phyloP scores from a whole-genome alignment of 257 asterid genomes.

The Solanum appendiculatum region DNA sequence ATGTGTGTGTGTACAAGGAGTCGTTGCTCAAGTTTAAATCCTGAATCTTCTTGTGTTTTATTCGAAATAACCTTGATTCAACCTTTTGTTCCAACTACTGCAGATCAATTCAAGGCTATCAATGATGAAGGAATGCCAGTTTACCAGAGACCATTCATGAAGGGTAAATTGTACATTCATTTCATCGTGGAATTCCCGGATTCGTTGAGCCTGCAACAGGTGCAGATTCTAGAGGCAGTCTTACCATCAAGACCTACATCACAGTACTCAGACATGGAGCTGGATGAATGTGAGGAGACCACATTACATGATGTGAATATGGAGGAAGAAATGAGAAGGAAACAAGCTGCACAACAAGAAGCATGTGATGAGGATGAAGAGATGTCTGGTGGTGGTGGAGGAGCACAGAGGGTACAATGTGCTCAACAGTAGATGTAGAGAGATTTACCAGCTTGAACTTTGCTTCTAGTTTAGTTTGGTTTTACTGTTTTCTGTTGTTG shows the following conservation, averaged over 20 bases:
- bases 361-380: constrained; percentile 70
- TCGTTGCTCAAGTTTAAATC: not conserved
- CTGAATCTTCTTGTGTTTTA: not conserved
- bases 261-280: constrained; percentile 52
- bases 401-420: constrained; percentile 68
- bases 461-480: not conserved
- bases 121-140: constrained; percentile 73
- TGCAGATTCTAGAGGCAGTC: constrained; percentile 22
- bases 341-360: constrained; percentile 45
- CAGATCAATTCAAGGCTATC: constrained; percentile 54
- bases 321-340: constrained; percentile 66
- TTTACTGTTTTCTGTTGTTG: not conserved
- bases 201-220: constrained; percentile 36
- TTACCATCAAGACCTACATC: constrained; percentile 38
- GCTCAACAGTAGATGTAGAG: constrained; percentile 49
- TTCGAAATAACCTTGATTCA: not conserved
- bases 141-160: constrained; percentile 56
- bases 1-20: not conserved
- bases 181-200: constrained; percentile 56
- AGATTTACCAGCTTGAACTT: not conserved
- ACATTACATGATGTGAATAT: constrained; percentile 58
- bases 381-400: constrained; percentile 64
- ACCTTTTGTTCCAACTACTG: not conserved
- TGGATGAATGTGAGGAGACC: constrained; percentile 76
- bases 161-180: constrained; percentile 50